Conservation (phyloP, 2,329 filamentous ascomycete genomes). For the Sporothrix luriei region DNA sequence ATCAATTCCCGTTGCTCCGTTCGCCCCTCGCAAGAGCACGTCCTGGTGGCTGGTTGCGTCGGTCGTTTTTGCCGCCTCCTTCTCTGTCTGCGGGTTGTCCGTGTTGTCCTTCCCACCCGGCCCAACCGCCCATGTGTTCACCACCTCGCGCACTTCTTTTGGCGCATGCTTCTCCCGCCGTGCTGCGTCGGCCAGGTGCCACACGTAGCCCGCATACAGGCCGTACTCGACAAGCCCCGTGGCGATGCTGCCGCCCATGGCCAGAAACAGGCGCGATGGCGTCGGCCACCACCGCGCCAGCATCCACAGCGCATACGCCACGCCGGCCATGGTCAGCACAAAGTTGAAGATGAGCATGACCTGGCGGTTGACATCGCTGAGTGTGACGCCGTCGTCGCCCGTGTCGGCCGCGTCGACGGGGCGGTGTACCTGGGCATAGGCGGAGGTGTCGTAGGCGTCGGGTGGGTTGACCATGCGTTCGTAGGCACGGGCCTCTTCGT, state of each 20-base stretch:
- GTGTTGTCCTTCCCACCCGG: constrained; percentile 40
- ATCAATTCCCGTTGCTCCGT: constrained; percentile 12
- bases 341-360: constrained; percentile 87
- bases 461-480: constrained; percentile 72
- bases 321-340: constrained; percentile 79
- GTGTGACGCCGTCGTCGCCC: constrained; percentile 65
- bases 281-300: constrained; percentile 74
- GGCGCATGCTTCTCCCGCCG: constrained; percentile 59
- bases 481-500: constrained; percentile 82
- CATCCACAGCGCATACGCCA: constrained; percentile 77
- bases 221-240: constrained; percentile 76
- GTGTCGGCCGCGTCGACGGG: constrained; percentile 51
- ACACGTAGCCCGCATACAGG: constrained; percentile 74
- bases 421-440: constrained; percentile 59
- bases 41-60: not conserved
- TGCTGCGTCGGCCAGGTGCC: constrained; percentile 70
- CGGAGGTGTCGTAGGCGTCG: constrained; percentile 51
- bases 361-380: constrained; percentile 76
- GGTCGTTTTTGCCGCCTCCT: constrained; percentile 34
- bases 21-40: not conserved
- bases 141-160: constrained; percentile 68
- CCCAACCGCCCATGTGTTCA: constrained; percentile 70
- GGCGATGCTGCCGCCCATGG: constrained; percentile 68
- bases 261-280: constrained; percentile 68
- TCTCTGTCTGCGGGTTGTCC: not conserved